These are phyloP conservation scores for Agrocybe pediades DNA, from an alignment of 768 basidiomycete species.

Conservation along the genomic window DNA sequence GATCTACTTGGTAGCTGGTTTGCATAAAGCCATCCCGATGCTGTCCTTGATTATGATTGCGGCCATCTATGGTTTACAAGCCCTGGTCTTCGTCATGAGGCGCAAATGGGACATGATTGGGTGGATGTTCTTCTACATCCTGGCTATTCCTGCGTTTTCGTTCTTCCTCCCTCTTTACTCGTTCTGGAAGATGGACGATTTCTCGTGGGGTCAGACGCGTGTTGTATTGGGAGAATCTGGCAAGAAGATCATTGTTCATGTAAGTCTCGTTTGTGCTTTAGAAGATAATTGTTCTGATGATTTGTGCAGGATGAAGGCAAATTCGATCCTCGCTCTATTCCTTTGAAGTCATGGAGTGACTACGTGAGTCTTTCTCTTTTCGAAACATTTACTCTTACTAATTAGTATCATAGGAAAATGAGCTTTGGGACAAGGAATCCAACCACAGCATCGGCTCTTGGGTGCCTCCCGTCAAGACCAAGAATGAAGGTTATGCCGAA, in stretches of 20 bases:
- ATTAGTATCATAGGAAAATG: constrained; percentile 71
- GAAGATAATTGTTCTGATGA: constrained; percentile 7
- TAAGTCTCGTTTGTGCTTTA: constrained; percentile 37
- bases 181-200: constrained; percentile 99
- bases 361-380: constrained; percentile 58
- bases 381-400: neutral
- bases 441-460: constrained; percentile 95
- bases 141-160: constrained; percentile 92
- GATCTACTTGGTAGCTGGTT: constrained; percentile 73
- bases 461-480: constrained; percentile 76
- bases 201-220: constrained; percentile 94
- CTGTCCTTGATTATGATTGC: constrained; percentile 91
- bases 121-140: constrained; percentile 95
- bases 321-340: constrained; percentile 92
- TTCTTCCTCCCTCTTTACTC: constrained; percentile 93
- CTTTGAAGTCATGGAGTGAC: constrained; percentile 95
- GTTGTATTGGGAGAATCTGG: constrained; percentile 92
- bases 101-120: constrained; percentile 99
- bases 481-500: constrained; percentile 75
- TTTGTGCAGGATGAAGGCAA: constrained; percentile 87
- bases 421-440: constrained; percentile 96
- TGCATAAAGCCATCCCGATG: constrained; percentile 69
- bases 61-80: constrained; percentile 93
- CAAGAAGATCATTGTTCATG: constrained; percentile 94
- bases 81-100: constrained; percentile 86